A percentile compares a stretch with the other conserved stretches of the same genome.
Conservation (phyloP, 192 early-diverging fungal genomes). For the Coemansia sp. region DNA sequence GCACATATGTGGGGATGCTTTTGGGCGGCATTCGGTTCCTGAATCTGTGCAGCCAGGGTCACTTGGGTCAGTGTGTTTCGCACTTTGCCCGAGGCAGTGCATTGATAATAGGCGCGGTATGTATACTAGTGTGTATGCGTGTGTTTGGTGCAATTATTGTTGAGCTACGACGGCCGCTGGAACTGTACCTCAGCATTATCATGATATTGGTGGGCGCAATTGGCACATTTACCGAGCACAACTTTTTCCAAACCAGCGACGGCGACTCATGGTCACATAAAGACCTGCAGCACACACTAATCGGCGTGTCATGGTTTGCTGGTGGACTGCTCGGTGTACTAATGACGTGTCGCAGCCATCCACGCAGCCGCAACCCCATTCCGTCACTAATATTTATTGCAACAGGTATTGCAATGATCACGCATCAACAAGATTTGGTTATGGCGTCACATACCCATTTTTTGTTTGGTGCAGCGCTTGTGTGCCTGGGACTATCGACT, state of each 20-base stretch:
- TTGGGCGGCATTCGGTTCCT: slow-evolving; percentile 60
- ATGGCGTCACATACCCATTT: slow-evolving; percentile 59
- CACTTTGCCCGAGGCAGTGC: slow-evolving; percentile 69
- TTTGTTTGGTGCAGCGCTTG: slow-evolving; percentile 60
- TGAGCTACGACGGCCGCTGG: slow-evolving; percentile 54
- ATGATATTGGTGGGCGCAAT: slow-evolving; percentile 61
- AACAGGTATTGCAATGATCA: slow-evolving; percentile 62
- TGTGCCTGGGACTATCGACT: slow-evolving; percentile 48
- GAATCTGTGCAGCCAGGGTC: slow-evolving; percentile 60
- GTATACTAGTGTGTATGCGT: slow-evolving; percentile 49
- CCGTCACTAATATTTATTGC: slow-evolving; percentile 61
- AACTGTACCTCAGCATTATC: slow-evolving; percentile 60
- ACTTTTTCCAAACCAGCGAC: slow-evolving; percentile 43
- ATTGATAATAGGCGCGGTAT: slow-evolving; percentile 55
- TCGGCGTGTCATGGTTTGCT: slow-evolving; percentile 64
- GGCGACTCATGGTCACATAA: slow-evolving; percentile 58
- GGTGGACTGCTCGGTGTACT: slow-evolving; percentile 59
- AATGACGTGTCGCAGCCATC: slow-evolving; percentile 33
- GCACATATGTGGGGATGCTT: slow-evolving; percentile 63
- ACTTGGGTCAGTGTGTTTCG: slow-evolving; percentile 66
- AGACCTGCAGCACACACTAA: slow-evolving; percentile 65
- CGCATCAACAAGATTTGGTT: slow-evolving; percentile 58
- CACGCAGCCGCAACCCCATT: slow-evolving; percentile 54
- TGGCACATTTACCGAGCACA: slow-evolving; percentile 69
- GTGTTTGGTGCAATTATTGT: slow-evolving; percentile 57